Base-by-base conservation (phyloP, 2,329 filamentous ascomycete genomes). In the Aureobasidium sp. region DNA sequence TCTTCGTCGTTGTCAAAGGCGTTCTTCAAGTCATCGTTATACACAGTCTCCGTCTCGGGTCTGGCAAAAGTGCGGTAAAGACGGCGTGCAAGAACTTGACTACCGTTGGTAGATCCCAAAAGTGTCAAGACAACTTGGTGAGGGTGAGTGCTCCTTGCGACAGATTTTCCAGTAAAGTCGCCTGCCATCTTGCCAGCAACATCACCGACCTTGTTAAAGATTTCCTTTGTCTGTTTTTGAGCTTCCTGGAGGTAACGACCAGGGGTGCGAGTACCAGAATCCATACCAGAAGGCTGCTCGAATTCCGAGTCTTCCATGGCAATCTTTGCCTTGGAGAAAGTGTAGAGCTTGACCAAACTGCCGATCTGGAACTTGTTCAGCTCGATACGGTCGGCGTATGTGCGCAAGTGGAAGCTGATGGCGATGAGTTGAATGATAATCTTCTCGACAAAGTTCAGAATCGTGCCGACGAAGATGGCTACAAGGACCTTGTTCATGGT, bases 391-490 rank as follows among this genome's bases (percentile, higher is more conserved):
- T 93, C 90, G 27, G 90, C 86, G 70, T 97, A 97, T 0, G 93
- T 97, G 48, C 93, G 84, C 62, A 90, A 80, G 72, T 97, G 93
- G 75, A 97, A 97, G 64, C 88, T 91, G 62, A 92, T 92, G 35
- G 93, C 92, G 67, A 97, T 96, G 76, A 96, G 87, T 71, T 97
- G 92, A 61, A 97, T 96, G 67, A 96, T 83, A 64, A 97, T 89
- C 78, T 97, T 97, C 74, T 97, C 92, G 58, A 88, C 80, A 64
- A 94, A 88, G 74, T 97, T 97, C 64, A 97, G 78, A 2, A 85
- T 79, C 0, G 86, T 83, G 64, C 90, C 83, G 15, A 95, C 87
- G 68, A 97, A 92, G n/a, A 95, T 71, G 2, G 89, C 82, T 19
- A 96, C 85, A 64, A 97, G 86, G 68, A 97, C 83, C 72, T 95